Conservation (phyloP, 768 basidiomycete species). For the Macrolepiota fuliginosa region DNA sequence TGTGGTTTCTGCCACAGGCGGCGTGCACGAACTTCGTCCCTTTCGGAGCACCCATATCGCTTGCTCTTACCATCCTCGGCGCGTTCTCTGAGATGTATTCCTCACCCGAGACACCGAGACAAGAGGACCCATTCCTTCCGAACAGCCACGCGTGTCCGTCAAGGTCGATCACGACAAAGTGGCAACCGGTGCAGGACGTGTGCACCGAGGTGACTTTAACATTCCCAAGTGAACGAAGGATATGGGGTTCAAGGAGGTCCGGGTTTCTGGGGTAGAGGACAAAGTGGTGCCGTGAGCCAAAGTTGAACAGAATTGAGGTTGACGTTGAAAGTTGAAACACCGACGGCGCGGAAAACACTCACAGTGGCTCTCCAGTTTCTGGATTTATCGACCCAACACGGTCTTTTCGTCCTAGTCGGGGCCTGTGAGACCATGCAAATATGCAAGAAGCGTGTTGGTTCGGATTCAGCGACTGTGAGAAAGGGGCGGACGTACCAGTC, state of each 20-base stretch:
- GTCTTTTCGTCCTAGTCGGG: conserved; percentile 75
- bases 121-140: conserved; percentile 74
- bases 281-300: conserved; percentile 6
- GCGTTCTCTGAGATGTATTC: conserved; percentile 73
- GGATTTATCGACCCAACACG: conserved; percentile 45
- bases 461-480: conserved; percentile 26
- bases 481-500: conserved; percentile 64
- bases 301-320: conserved; percentile 4
- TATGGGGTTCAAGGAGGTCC: conserved; percentile 85
- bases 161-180: conserved; percentile 70
- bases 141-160: conserved; percentile 87
- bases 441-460: conserved; percentile 19
- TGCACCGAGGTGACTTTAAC: conserved; percentile 71
- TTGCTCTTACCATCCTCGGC: conserved; percentile 58
- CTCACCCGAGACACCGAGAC: conserved; percentile 58
- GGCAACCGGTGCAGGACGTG: conserved; percentile 73
- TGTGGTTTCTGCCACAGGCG: conserved; percentile 81
- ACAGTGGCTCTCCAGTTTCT: conserved; percentile 39
- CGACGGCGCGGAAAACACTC: conserved; percentile 16
- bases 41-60: conserved; percentile 56
- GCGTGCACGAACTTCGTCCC: conserved; percentile 73
- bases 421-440: conserved; percentile 41
- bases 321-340: conserved; percentile 18
- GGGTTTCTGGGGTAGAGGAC: conserved; percentile 43
- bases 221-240: conserved; percentile 85